Evolutionary conservation across 768 basidiomycete species (phyloP).

Genomic region (Strobilomyces echinocephalus): DNA sequence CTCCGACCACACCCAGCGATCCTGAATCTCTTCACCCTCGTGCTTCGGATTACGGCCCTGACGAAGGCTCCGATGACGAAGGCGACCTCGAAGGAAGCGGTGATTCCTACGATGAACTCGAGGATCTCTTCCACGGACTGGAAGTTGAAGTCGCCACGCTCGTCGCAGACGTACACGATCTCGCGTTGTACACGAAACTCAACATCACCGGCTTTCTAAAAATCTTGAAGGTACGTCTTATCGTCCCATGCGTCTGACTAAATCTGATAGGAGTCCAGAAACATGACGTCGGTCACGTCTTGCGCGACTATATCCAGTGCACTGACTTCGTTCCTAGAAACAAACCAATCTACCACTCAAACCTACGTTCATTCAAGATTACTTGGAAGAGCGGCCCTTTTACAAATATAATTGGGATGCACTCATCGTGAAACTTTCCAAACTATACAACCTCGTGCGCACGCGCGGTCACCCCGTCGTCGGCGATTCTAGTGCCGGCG

Average conservation of each 20-base stretch:
- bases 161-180: slow-evolving; percentile 88
- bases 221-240: slow-evolving; percentile 73
- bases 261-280: slow-evolving; percentile 48
- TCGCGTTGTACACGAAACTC: slow-evolving; percentile 91
- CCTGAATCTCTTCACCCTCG: slow-evolving; percentile 51
- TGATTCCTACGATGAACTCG: slow-evolving; percentile 68
- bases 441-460: slow-evolving; percentile 90
- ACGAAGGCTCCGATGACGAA: slow-evolving; percentile 65
- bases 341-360: slow-evolving; percentile 81
- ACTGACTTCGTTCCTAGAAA: slow-evolving; percentile 57
- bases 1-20: slow-evolving; percentile 35
- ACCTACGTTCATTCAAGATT: slow-evolving; percentile 83
- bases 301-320: not conserved
- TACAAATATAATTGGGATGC: slow-evolving; percentile 97
- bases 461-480: slow-evolving; percentile 92
- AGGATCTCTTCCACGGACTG: slow-evolving; percentile 79
- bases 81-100: slow-evolving; percentile 42
- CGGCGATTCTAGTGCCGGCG: slow-evolving; percentile 92
- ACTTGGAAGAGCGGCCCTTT: slow-evolving; percentile 91
- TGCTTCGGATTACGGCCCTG: slow-evolving; percentile 44
- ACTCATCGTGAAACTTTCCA: slow-evolving; percentile 92
- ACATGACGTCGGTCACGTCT: slow-evolving; percentile 67
- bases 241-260: not conserved
- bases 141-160: slow-evolving; percentile 94
- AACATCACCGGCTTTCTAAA: slow-evolving; percentile 99